phyloP scores from a whole-genome alignment of 2,329 filamentous ascomycete genomes.

The Rhinocladiella mackenziei region DNA sequence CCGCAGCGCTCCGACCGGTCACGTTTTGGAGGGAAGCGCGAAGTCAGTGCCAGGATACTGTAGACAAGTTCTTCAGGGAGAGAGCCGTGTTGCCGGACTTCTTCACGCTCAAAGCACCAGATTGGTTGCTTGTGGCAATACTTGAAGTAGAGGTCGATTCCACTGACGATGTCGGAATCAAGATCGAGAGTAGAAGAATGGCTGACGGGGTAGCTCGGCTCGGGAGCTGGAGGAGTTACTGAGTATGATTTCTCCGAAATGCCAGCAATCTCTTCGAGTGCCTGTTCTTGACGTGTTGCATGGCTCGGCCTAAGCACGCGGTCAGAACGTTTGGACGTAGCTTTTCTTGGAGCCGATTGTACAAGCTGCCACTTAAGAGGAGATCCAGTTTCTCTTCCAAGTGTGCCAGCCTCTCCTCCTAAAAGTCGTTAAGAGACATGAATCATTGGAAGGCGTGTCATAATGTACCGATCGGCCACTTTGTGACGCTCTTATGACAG shows the following conservation, averaged over 20 bases:
- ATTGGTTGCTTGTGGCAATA: slow-evolving; percentile 38
- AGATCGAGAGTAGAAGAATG: background rate
- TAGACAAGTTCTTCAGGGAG: slow-evolving; percentile 35
- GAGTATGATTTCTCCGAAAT: slow-evolving; percentile 5
- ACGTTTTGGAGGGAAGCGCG: slow-evolving; percentile 24
- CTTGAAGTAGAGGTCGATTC: slow-evolving; percentile 34
- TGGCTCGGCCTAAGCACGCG: slow-evolving; percentile 1
- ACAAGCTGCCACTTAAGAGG: slow-evolving; percentile 5
- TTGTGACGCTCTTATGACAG: slow-evolving; percentile 2
- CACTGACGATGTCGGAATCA: slow-evolving; percentile 1
- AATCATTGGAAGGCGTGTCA: background rate
- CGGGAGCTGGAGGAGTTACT: slow-evolving; percentile 1
- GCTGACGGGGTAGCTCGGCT: background rate
- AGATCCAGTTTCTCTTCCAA: slow-evolving; percentile 11
- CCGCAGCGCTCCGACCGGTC: background rate
- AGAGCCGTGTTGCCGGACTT: slow-evolving; percentile 32
- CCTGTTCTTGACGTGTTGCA: slow-evolving; percentile 5
- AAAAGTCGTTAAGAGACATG: background rate
- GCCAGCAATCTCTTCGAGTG: background rate
- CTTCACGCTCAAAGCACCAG: slow-evolving; percentile 37
- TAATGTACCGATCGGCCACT: slow-evolving; percentile 2
- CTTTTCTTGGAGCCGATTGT: background rate
- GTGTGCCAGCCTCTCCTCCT: slow-evolving; percentile 11
- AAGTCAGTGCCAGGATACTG: slow-evolving; percentile 34
- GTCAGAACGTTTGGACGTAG: background rate